Base-by-base conservation (phyloP, 148 eudicot species). In the Rhododendron kiyosumense region DNA sequence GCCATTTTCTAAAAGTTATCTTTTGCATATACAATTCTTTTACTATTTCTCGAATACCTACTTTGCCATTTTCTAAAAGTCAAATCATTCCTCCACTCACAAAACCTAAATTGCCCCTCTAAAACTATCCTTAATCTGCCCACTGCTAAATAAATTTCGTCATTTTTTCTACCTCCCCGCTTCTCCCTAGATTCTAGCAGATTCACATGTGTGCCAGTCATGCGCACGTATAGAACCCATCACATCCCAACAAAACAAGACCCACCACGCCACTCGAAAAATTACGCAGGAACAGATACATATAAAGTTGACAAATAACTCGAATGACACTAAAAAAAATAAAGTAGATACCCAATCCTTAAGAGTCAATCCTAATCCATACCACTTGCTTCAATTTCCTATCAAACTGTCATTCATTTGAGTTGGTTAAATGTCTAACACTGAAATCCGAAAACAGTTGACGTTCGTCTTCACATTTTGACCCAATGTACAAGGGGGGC, bases 401-500 rank as follows among this genome's bases (percentile, higher is more conserved):
- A 41, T 34, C 65, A 81, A 18, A 73, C 52, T 82, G 45, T 82
- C 84, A 22, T 41, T 77, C 80, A 77, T 41, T 77, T 36, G 24
- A 75, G 20, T 41, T 34, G 61, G 9, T 84, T 18, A 32, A 13
- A 73, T 17, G 82, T 63, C 84, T 63, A 80, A 86, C 75, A 65
- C 51, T 45, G 51, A 48, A 77, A 78, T 8, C 83, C 67, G 24
- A 30, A 36, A 83, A 41, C 79, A 28, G 43, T 81, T 24, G 84
- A 71, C 81, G 81, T 59, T 4, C 61, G n/a, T 81, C 7, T 18
- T 75, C 41, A 51, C 15, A 73, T 34, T n/a, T 67, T 67, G 87
- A 67, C 57, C 85, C 75, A 83, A 81, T 74, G n/a, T 81, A 54
- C 84, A 81, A 82, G 24, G 46, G n/a, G 84, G 46, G 84, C 57